Evolutionary conservation across 192 early-diverging fungal genomes (phyloP), one percentile per base, ranked within the genome.

Genomic region (Radiomyces spectabilis): DNA sequence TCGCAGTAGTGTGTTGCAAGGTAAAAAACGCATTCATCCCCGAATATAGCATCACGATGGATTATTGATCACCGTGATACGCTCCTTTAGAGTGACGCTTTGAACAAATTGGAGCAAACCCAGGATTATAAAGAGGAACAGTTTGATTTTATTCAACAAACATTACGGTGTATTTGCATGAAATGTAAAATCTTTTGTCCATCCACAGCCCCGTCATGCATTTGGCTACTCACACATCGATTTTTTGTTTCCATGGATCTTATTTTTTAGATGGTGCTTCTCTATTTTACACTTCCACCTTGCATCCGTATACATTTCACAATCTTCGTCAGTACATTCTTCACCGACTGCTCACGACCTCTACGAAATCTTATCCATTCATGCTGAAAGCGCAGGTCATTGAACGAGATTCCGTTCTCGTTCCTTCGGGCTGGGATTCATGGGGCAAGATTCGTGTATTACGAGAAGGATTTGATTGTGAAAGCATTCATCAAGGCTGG

Each of bases 111-210:
- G 56, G 93, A 94, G 70, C 81, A 86, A 35, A 86, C 91, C 32
- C 70, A 79, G 25, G 91, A 84, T 16, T 95, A 80, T 66, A 83
- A 82, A 61, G 94, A 98, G 45, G 93, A 94, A 54, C 85, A 86
- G 35, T 94, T 98, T 71, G 95, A 98, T 65, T 95, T 85, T 67
- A 91, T 98, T 56, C 94, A 96, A 65, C 93, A 96, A 63, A 78
- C 80, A 22, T 72, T 95, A 41, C 81, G 95, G 47, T 89, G 93
- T 19, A 76, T 94, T 7, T 91, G 89, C 63, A 80, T 98, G 55
- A 89, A 87, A 77, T 94, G 87, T 89, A 72, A 75, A 74, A 66
- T 18, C 30, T 21, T 16, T 15, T 27, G 1, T 24, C 22, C 27
- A 42, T 3, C 13, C 44, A n/a, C n/a, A n/a, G n/a, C n/a, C n/a